These are phyloP conservation scores for Eragrostis tef DNA, from an alignment of 202 grass and related monocot genomes.

Conservation along the genomic window DNA sequence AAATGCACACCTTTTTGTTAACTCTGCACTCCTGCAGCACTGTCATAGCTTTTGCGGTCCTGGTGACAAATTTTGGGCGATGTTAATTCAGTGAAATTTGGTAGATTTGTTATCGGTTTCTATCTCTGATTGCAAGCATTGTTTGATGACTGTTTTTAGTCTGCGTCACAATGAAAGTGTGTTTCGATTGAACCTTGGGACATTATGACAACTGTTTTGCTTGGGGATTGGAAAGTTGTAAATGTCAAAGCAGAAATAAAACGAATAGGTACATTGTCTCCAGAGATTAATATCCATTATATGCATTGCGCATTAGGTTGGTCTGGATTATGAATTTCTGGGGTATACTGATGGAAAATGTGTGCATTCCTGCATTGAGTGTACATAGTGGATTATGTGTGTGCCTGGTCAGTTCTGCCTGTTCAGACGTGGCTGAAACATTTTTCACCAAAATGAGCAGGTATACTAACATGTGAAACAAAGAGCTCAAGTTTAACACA, in stretches of 20 bases:
- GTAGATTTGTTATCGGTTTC: not conserved
- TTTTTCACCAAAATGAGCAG: not conserved
- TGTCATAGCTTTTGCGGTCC: not conserved
- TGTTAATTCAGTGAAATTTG: not conserved
- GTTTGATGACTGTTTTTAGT: not conserved
- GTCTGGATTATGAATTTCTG: slow-evolving; percentile 5
- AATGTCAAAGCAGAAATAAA: not conserved
- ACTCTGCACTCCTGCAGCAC: not conserved
- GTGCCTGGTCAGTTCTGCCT: not conserved
- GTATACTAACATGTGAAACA: not conserved
- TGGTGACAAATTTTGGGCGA: not conserved
- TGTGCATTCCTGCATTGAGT: not conserved
- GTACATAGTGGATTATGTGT: not conserved
- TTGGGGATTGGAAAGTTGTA: not conserved
- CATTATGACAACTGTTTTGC: not conserved
- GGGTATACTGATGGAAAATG: not conserved
- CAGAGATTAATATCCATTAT: not conserved
- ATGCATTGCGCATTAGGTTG: not conserved
- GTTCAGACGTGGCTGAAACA: not conserved
- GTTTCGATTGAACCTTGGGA: not conserved
- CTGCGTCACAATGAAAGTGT: not conserved
- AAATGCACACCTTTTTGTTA: not conserved
- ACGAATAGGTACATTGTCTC: not conserved
- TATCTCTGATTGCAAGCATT: not conserved
- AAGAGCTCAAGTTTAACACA: not conserved